phyloP scores from a whole-genome alignment of 2,329 filamentous ascomycete species.

The Trichoderma atroviride region DNA sequence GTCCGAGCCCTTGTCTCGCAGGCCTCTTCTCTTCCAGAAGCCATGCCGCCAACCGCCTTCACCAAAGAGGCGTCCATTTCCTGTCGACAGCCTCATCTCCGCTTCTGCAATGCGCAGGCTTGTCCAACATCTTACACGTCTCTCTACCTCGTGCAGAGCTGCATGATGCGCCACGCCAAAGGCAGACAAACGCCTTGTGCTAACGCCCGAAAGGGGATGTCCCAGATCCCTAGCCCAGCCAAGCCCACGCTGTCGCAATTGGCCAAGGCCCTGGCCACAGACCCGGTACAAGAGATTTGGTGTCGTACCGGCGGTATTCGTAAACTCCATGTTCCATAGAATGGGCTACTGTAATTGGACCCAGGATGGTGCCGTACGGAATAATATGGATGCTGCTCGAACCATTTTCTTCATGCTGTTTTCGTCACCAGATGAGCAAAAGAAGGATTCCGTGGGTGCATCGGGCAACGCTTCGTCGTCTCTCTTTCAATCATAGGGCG shows the following conservation, averaged over 20 bases:
- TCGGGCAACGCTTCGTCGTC: not conserved
- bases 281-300: slow-evolving; percentile 18
- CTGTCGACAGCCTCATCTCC: not conserved
- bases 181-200: slow-evolving; percentile 18
- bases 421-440: not conserved
- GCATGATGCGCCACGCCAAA: slow-evolving; percentile 26
- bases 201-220: slow-evolving; percentile 22
- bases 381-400: not conserved
- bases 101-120: not conserved
- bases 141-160: not conserved
- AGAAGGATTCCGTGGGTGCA: not conserved
- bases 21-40: not conserved
- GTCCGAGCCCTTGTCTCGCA: not conserved
- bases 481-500: not conserved
- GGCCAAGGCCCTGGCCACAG: slow-evolving; percentile 8
- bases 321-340: not conserved
- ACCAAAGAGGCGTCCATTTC: not conserved
- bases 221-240: slow-evolving; percentile 12
- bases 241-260: slow-evolving; percentile 7
- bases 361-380: not conserved
- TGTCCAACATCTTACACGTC: not conserved
- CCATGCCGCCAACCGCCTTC: not conserved
- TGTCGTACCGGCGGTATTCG: not conserved
- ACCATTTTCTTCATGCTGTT: not conserved
- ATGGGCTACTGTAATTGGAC: not conserved